Evolutionary conservation across 495 filamentous ascomycete genomes (phyloP).

Genomic region (Aspergillus bridgeri): DNA sequence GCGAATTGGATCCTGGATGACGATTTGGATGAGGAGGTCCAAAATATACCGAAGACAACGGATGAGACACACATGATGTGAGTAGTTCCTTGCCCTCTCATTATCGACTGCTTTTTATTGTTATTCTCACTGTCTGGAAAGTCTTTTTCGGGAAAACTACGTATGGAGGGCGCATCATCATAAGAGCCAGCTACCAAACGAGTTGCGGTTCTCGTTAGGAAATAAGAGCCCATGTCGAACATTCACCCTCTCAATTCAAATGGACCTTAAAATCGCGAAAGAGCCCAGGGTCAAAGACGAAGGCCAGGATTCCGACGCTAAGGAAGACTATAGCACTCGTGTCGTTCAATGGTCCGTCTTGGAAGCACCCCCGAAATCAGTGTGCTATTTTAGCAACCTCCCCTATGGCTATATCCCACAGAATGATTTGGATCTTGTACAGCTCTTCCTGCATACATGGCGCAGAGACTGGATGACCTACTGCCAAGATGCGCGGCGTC

Average conservation of each 20-base stretch:
- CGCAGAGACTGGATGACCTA: constrained; percentile 15
- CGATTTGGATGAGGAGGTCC: neutral
- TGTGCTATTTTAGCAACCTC: constrained; percentile 21
- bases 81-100: neutral
- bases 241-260: constrained; percentile 13
- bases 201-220: constrained; percentile 10
- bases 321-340: constrained; percentile 2
- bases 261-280: constrained; percentile 2
- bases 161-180: constrained; percentile 12
- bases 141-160: constrained; percentile 16
- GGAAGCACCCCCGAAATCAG: constrained; percentile 13
- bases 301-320: neutral
- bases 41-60: constrained; percentile 1
- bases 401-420: constrained; percentile 20
- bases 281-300: neutral
- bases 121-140: neutral
- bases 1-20: constrained; percentile 10
- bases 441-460: constrained; percentile 18
- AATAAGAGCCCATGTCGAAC: constrained; percentile 15
- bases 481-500: constrained; percentile 11
- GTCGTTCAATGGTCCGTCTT: constrained; percentile 14
- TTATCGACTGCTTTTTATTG: neutral
- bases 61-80: constrained; percentile 15
- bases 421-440: constrained; percentile 17
- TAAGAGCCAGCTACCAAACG: constrained; percentile 9